Conservation (phyloP, 2,329 filamentous ascomycete species). For the Colletotrichum australisinense region DNA sequence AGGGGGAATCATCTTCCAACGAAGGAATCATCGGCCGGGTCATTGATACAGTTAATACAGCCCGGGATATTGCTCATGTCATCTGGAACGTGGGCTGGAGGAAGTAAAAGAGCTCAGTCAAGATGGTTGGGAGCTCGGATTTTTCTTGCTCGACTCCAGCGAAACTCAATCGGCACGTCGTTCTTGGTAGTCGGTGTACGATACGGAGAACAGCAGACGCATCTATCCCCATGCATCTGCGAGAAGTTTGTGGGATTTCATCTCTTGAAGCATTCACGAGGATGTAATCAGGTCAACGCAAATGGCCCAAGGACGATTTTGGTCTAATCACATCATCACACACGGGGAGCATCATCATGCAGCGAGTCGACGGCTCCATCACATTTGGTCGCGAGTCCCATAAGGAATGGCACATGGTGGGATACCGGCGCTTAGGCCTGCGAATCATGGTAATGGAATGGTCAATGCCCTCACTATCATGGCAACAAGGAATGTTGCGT, state of each 20-base stretch:
- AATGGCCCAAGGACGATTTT: not conserved
- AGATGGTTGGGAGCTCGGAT: not conserved
- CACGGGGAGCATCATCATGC: slow-evolving; percentile 11
- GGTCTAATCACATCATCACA: slow-evolving; percentile 14
- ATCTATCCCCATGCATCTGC: not conserved
- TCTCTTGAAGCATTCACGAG: not conserved
- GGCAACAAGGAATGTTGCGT: slow-evolving; percentile 25
- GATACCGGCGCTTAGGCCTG: slow-evolving; percentile 23
- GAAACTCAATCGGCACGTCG: slow-evolving; percentile 16
- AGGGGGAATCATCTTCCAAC: slow-evolving; percentile 71
- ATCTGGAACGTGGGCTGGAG: slow-evolving; percentile 79
- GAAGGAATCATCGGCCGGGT: slow-evolving; percentile 81
- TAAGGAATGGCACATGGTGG: slow-evolving; percentile 1
- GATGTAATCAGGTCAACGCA: slow-evolving; percentile 13
- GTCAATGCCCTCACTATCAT: slow-evolving; percentile 2
- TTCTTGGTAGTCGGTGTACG: slow-evolving; percentile 16
- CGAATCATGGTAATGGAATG: slow-evolving; percentile 1
- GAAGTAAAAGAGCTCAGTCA: slow-evolving; percentile 52
- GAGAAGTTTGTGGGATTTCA: not conserved
- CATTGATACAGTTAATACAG: slow-evolving; percentile 82
- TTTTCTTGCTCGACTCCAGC: not conserved
- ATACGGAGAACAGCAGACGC: not conserved
- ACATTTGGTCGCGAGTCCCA: slow-evolving; percentile 3
- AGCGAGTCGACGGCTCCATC: slow-evolving; percentile 13
- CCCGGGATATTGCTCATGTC: slow-evolving; percentile 76